Evolutionary conservation across 2,329 filamentous ascomycete species (phyloP).

Genomic region (Pyricularia sp.): DNA sequence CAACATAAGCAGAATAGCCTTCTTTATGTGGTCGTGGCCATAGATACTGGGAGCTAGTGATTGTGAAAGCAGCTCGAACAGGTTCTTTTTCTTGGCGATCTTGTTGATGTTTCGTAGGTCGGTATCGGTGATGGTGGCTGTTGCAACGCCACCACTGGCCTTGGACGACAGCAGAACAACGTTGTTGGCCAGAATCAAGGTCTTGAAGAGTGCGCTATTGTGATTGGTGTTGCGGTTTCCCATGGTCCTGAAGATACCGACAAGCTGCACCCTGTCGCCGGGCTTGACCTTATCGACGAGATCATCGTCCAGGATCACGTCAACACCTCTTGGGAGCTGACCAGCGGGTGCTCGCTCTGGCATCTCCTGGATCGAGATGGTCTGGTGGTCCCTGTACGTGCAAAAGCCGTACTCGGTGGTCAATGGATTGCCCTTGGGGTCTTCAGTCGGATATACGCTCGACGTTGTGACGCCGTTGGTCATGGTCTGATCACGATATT

Average conservation of each 20-base stretch:
- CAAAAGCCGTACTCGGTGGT: constrained; percentile 94
- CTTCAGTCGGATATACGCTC: constrained; percentile 89
- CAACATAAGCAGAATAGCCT: constrained; percentile 90
- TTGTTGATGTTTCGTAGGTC: constrained; percentile 99
- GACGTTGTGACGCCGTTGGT: constrained; percentile 80
- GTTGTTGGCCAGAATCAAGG: constrained; percentile 87
- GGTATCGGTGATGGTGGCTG: constrained; percentile 86
- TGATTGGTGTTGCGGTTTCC: constrained; percentile 89
- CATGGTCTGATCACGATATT: constrained; percentile 97
- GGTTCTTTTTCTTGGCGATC: constrained; percentile 84
- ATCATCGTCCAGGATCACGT: constrained; percentile 95
- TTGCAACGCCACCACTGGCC: constrained; percentile 86
- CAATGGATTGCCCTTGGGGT: constrained; percentile 85
- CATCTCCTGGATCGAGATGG: constrained; percentile 98
- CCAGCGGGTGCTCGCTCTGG: constrained; percentile 91
- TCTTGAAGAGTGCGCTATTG: constrained; percentile 91
- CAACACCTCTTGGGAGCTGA: constrained; percentile 88
- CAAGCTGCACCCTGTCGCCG: constrained; percentile 89
- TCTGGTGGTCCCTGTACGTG: constrained; percentile 94
- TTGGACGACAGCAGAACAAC: constrained; percentile 92
- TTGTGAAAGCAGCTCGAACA: constrained; percentile 88
- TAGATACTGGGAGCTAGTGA: constrained; percentile 95
- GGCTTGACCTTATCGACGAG: constrained; percentile 92
- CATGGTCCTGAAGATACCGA: constrained; percentile 90
- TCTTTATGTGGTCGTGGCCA: constrained; percentile 96